These are phyloP conservation scores for Epichloe brachyelytri DNA, from an alignment of 2,329 filamentous ascomycete genomes.

Conservation along the genomic window DNA sequence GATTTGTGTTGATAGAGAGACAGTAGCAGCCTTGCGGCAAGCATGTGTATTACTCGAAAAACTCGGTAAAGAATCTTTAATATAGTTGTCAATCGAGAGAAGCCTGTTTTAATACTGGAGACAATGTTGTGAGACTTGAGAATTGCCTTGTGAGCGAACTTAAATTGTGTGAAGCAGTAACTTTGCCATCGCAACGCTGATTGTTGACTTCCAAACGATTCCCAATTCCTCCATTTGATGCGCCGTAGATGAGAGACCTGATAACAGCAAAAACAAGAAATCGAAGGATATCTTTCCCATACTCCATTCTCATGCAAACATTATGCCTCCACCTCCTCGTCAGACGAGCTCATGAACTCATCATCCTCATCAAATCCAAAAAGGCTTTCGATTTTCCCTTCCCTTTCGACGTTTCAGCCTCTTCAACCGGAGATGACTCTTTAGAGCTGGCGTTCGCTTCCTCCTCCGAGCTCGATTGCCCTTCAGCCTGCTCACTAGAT, in stretches of 20 bases:
- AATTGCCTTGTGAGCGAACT: neutral
- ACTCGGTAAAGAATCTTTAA: conserved; percentile 16
- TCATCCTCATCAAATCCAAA: conserved; percentile 73
- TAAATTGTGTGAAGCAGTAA: neutral
- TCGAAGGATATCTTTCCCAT: neutral
- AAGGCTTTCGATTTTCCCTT: conserved; percentile 38
- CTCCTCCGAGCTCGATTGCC: conserved; percentile 19
- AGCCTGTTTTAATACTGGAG: conserved; percentile 4
- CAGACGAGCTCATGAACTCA: conserved; percentile 56
- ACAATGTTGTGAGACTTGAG: neutral
- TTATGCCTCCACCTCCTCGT: conserved; percentile 33
- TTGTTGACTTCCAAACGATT: neutral
- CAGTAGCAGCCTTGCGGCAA: conserved; percentile 21
- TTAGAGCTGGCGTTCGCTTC: conserved; percentile 30
- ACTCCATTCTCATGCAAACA: neutral
- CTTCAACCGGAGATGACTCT: conserved; percentile 36
- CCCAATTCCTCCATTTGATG: neutral
- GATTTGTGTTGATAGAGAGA: conserved; percentile 15
- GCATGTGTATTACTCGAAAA: conserved; percentile 25
- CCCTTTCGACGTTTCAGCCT: conserved; percentile 20
- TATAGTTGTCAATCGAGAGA: conserved; percentile 10
- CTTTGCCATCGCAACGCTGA: neutral
- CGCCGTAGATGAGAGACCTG: neutral
- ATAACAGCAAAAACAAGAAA: neutral
- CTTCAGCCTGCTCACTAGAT: conserved; percentile 21